Percentiles rank a stretch among this genome's conserved stretches.
phyloP scores from a whole-genome alignment of 1,284 basidiomycete species.

The Agaricales sp. region DNA sequence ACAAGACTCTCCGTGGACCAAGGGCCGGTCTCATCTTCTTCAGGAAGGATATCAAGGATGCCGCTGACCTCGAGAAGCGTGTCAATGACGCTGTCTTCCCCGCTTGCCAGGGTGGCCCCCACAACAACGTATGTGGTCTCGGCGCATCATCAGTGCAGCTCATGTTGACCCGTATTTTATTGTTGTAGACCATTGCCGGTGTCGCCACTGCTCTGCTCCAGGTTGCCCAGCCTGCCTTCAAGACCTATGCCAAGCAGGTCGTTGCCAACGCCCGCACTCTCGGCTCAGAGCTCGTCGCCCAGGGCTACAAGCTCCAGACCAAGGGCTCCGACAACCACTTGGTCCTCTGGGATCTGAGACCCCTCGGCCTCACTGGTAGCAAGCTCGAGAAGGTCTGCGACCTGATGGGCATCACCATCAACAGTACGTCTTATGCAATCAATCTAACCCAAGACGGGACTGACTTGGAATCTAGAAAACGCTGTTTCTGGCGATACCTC shows the following conservation, averaged over 20 bases:
- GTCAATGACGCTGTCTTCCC: slow-evolving; percentile 99
- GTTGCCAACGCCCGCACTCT: slow-evolving; percentile 81
- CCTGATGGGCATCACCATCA: slow-evolving; percentile 90
- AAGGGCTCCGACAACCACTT: slow-evolving; percentile 97
- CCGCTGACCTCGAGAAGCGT: slow-evolving; percentile 84
- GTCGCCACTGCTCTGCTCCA: slow-evolving; percentile 95
- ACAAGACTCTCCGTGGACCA: slow-evolving; percentile 98
- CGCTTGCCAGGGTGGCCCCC: slow-evolving; percentile 98
- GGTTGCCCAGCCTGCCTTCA: slow-evolving; percentile 85
- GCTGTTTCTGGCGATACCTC: slow-evolving; percentile 94
- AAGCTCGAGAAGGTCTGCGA: slow-evolving; percentile 99
- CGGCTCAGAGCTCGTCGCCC: slow-evolving; percentile 57
- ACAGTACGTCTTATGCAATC: slow-evolving; percentile 49
- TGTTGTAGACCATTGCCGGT: slow-evolving; percentile 79
- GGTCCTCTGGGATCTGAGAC: slow-evolving; percentile 95
- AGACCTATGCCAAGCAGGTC: slow-evolving; percentile 91
- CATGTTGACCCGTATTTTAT: not conserved
- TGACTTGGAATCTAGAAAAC: slow-evolving; percentile 57
- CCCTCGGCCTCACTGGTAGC: slow-evolving; percentile 90
- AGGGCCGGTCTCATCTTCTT: slow-evolving; percentile 99
- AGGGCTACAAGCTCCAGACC: slow-evolving; percentile 95
- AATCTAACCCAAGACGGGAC: not conserved
- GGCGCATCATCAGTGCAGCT: not conserved
- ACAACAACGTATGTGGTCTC: slow-evolving; percentile 78
- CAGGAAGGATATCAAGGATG: slow-evolving; percentile 82